Evolutionary conservation across 2,329 filamentous ascomycete species (phyloP).

Genomic region (Penicillium janthinellum): DNA sequence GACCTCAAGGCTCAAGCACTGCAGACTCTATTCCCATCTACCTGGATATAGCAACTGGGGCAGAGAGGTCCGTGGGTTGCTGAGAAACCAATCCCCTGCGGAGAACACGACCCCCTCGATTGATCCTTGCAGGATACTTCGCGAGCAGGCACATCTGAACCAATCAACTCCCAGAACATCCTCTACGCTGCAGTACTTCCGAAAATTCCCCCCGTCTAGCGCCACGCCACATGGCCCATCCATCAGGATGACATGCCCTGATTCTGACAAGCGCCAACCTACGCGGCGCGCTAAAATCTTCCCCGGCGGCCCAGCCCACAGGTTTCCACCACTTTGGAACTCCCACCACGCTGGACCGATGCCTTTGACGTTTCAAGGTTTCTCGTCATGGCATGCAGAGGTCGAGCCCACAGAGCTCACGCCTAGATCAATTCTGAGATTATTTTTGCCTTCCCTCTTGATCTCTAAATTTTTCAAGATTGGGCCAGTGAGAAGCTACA

Average conservation of each 20-base stretch:
- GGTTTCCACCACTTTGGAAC: conserved; percentile 15
- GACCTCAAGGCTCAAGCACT: neutral
- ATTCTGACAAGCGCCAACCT: conserved; percentile 17
- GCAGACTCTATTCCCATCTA: conserved; percentile 17
- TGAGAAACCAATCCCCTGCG: conserved; percentile 5
- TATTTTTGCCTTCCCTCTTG: neutral
- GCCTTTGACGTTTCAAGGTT: neutral
- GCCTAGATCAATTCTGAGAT: neutral
- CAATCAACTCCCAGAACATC: conserved; percentile 15
- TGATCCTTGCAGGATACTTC: conserved; percentile 11
- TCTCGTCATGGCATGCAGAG: conserved; percentile 15
- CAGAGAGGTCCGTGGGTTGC: neutral
- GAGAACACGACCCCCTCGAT: neutral
- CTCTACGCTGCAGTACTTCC: neutral
- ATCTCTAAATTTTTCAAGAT: neutral
- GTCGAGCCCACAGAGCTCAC: neutral
- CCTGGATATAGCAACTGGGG: conserved; percentile 23
- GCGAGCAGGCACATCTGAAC: neutral
- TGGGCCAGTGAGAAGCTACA: neutral
- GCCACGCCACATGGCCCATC: neutral
- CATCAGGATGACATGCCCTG: conserved; percentile 10
- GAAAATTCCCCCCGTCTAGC: neutral
- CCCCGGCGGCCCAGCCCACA: conserved; percentile 19
- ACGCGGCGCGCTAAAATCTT: conserved; percentile 15
- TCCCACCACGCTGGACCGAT: conserved; percentile 15